These are phyloP conservation scores for Massariosphaeria phaeospora DNA, from an alignment of 495 filamentous ascomycete species.

Conservation along the genomic window DNA sequence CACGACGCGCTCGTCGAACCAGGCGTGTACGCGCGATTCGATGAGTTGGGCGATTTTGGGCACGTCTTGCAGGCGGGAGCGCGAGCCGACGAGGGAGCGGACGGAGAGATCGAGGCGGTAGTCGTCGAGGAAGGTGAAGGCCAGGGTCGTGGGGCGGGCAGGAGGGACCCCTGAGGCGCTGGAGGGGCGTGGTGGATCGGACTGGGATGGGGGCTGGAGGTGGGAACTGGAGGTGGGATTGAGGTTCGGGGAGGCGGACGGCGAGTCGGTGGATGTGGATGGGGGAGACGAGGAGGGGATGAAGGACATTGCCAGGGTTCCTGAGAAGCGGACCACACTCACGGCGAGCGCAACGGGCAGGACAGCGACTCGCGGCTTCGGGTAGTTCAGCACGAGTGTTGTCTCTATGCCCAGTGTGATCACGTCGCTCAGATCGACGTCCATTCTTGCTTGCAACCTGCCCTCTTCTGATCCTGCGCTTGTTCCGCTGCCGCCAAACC, in stretches of 20 bases:
- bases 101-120: conserved; percentile 91
- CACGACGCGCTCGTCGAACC: conserved; percentile 95
- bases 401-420: conserved; percentile 93
- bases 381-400: conserved; percentile 88
- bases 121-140: conserved; percentile 91
- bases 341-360: conserved; percentile 88
- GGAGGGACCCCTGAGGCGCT: conserved; percentile 22
- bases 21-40: conserved; percentile 82
- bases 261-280: conserved; percentile 16
- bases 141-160: conserved; percentile 68
- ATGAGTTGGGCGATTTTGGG: conserved; percentile 96
- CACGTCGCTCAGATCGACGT: conserved; percentile 92
- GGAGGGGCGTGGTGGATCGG: conserved; percentile 21
- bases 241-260: conserved; percentile 14
- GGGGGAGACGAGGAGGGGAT: conserved; percentile 55
- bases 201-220: conserved; percentile 11
- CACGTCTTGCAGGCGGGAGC: conserved; percentile 86
- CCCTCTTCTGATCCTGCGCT: conserved; percentile 47
- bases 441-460: conserved; percentile 88
- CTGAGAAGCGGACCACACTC: conserved; percentile 86
- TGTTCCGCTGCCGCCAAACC: conserved; percentile 9
- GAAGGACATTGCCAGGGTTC: conserved; percentile 87
- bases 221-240: conserved; percentile 20
- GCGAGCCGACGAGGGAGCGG: conserved; percentile 83
- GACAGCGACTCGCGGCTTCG: conserved; percentile 81